These are phyloP conservation scores for Pilasporangium apinafurcum DNA, from an alignment of 352 stramenopile genomes.

Conservation along the genomic window DNA sequence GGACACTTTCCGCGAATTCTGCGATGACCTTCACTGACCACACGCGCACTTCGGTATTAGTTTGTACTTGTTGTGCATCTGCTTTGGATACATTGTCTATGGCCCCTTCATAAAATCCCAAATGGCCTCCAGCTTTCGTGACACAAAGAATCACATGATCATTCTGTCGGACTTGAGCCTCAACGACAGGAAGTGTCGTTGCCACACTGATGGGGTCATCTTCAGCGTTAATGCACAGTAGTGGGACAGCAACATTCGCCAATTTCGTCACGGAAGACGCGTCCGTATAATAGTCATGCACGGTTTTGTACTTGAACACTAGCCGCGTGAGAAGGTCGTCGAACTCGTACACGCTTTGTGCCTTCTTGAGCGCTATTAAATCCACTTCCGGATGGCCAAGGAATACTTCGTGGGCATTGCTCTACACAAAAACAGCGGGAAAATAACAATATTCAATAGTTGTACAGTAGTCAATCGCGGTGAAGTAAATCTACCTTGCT, in stretches of 20 bases:
- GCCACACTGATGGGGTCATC: constrained; percentile 59
- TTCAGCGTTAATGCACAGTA: constrained; percentile 60
- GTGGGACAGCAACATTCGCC: constrained; percentile 26
- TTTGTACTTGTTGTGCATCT: not conserved
- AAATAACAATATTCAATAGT: too few relatives aligned
- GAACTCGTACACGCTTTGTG: constrained; percentile 44
- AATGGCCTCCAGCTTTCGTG: constrained; percentile 57
- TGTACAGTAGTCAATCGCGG: too few relatives aligned
- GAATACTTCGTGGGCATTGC: constrained; percentile 51
- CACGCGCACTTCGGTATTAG: constrained; percentile 22
- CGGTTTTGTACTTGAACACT: constrained; percentile 49
- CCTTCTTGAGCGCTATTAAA: constrained; percentile 25
- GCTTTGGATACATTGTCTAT: constrained; percentile 6
- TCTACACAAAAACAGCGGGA: constrained; percentile 5
- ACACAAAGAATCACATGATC: constrained; percentile 56
- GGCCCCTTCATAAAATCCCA: constrained; percentile 57
- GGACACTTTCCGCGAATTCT: constrained; percentile 51
- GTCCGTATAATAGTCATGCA: constrained; percentile 57
- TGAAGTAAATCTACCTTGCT: constrained; percentile 24
- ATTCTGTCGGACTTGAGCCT: constrained; percentile 29
- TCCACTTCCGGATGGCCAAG: constrained; percentile 27
- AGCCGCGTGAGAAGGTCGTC: constrained; percentile 57
- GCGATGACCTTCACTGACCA: constrained; percentile 40
- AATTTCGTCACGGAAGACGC: constrained; percentile 35
- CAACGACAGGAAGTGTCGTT: constrained; percentile 17